Evolutionary conservation across 2,329 filamentous ascomycete genomes (phyloP).

Genomic region (Botryotinia convoluta): DNA sequence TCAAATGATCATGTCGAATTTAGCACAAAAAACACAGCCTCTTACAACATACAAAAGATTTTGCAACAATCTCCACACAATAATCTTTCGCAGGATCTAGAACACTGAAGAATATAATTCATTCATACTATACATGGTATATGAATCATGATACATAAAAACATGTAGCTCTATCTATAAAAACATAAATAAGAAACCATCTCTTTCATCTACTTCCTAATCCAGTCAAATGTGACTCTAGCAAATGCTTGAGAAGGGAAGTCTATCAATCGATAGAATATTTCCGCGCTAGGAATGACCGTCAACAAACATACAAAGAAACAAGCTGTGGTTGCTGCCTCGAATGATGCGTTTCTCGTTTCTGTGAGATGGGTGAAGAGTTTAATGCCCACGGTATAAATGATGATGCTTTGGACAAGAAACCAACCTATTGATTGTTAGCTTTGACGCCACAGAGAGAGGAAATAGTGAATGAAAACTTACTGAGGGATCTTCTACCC

Average conservation of each 20-base stretch:
- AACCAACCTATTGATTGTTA: constrained; percentile 40
- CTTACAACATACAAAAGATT: background rate
- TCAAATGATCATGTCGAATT: background rate
- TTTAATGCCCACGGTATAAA: constrained; percentile 45
- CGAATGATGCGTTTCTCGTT: background rate
- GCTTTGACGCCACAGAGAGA: background rate
- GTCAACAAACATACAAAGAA: constrained; percentile 19
- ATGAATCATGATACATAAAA: background rate
- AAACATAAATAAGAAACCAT: background rate
- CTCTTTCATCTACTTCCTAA: constrained; percentile 1
- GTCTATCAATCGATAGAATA: constrained; percentile 25
- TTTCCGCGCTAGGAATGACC: constrained; percentile 19
- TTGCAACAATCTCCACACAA: background rate
- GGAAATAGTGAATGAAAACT: constrained; percentile 26
- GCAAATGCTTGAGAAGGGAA: constrained; percentile 22
- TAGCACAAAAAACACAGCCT: background rate
- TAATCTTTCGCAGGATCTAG: background rate
- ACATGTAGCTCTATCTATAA: background rate
- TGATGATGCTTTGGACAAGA: constrained; percentile 42
- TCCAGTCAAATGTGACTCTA: constrained; percentile 19
- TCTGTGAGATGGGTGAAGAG: constrained; percentile 28
- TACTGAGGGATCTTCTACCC: constrained; percentile 45
- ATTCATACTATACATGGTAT: background rate
- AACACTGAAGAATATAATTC: background rate
- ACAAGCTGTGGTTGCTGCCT: constrained; percentile 14